Conservation (phyloP, 768 basidiomycete species). For the Glaciozyma martinii region DNA sequence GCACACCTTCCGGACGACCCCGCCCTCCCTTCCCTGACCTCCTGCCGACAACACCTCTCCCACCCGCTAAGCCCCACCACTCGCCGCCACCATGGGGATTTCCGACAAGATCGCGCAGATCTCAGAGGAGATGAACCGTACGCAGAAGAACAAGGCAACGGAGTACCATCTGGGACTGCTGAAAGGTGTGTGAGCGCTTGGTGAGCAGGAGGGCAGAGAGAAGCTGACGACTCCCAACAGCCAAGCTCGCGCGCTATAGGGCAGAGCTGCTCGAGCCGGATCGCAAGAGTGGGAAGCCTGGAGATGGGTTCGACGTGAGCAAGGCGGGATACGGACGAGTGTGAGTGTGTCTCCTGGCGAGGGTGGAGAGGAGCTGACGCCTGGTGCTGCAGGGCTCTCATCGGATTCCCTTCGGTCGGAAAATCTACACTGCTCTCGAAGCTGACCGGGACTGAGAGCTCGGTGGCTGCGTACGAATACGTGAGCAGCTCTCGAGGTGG, state of each 20-base stretch:
- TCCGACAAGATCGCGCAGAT: conserved; percentile 65
- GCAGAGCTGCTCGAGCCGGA: conserved; percentile 89
- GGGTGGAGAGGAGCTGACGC: background rate
- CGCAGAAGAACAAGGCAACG: conserved; percentile 87
- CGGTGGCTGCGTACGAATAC: conserved; percentile 88
- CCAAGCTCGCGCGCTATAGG: conserved; percentile 69
- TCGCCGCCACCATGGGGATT: conserved; percentile 63
- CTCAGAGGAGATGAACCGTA: conserved; percentile 71
- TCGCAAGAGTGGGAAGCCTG: conserved; percentile 62
- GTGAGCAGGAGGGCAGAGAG: background rate
- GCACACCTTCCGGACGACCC: too few relatives aligned
- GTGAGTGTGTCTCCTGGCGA: conserved; percentile 17
- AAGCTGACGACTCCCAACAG: conserved; percentile 55
- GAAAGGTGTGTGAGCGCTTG: background rate
- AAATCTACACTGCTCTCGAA: conserved; percentile 88
- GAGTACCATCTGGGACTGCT: conserved; percentile 32
- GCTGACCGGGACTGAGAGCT: conserved; percentile 80
- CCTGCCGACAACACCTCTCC: background rate
- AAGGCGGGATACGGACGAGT: conserved; percentile 37
- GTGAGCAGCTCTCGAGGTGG: conserved; percentile 50
- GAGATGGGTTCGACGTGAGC: conserved; percentile 39
- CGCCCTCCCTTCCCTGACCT: too few relatives aligned
- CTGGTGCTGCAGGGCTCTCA: conserved; percentile 50
- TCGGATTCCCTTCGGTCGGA: conserved; percentile 93
- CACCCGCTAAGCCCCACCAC: background rate